Evolutionary conservation across 352 stramenopile genomes (phyloP), one percentile per base, ranked within the genome.

Genomic region (Phytophthora meadii): DNA sequence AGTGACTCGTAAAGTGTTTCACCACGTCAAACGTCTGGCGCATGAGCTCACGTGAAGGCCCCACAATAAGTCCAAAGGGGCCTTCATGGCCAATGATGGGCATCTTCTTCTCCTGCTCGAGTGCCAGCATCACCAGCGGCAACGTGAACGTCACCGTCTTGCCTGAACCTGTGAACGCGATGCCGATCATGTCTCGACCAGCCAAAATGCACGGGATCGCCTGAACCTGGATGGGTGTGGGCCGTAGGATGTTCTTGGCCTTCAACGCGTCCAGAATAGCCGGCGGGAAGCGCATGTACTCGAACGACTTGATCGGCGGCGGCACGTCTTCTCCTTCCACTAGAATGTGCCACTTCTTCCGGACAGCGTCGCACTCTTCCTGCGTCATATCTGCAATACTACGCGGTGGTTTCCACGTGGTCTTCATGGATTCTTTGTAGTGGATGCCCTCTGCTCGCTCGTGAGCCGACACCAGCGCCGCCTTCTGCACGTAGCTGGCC

Each of bases 151-250:
- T 98, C 30, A 99, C 83, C 0, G 97, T 99, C 77, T 99, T 99
- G n/a, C 98, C 98, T 1, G 84, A 98, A 4, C 98, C 98, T 4
- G 98, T 99, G 74, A 99, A 99, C 8, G 97, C 97, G 68, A 99
- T 99, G 49, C 98, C 98, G 44, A 99, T 98, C 81, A 99, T 97
- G 76, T 99, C 97, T 37, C 97, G 88, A 15, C 96, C 96, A 1
- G 95, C 90, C 28, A 99, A 84, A 48, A 98, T 98, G 32, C 98
- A 98, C 19, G 98, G 96, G 17, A 99, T 88, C 41, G 97, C 98
- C 68, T 99, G 98, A 65, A 99, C 97, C 82, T 99, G 98, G 77
- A 99, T 99, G 1, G 98, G 97, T 34, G 98, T 99, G 2, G 98
- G 98, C 5, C 93, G 79, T 54, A 93, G 82, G 58, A 99, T 99